These are phyloP conservation scores for Carex sylvatica DNA, from an alignment of 202 grass and related monocot species.

Conservation along the genomic window DNA sequence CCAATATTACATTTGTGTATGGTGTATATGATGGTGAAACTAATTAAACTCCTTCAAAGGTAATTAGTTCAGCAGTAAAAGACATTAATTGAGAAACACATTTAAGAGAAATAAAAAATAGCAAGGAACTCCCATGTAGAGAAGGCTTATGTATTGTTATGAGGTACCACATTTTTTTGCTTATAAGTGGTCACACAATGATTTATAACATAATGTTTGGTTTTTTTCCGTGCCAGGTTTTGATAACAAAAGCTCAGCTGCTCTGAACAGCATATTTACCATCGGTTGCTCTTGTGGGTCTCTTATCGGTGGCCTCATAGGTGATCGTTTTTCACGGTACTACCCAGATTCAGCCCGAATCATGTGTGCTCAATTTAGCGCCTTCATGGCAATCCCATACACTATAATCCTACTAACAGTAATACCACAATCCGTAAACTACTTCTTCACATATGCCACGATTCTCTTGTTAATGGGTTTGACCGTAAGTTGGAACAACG, in stretches of 20 bases:
- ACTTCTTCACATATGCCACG: constrained; percentile 47
- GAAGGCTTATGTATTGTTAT: background rate
- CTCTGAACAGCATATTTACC: constrained; percentile 72
- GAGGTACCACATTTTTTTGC: background rate
- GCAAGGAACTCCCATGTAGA: background rate
- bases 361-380: constrained; percentile 92
- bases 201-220: background rate
- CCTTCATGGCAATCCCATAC: constrained; percentile 90
- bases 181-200: background rate
- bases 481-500: constrained; percentile 72
- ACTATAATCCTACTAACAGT: constrained; percentile 66
- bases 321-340: constrained; percentile 49
- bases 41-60: background rate
- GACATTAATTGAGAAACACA: background rate
- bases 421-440: constrained; percentile 62
- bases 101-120: background rate
- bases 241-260: constrained; percentile 71
- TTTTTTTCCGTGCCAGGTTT: constrained; percentile 48
- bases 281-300: constrained; percentile 73
- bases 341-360: constrained; percentile 64
- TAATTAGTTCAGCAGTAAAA: background rate
- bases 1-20: background rate
- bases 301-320: constrained; percentile 75
- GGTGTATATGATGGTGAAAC: background rate
- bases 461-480: constrained; percentile 89